Percentiles rank a stretch among this genome's conserved stretches.
phyloP scores from a whole-genome alignment of 805 yeast species.

The Myxozyma udenii region DNA sequence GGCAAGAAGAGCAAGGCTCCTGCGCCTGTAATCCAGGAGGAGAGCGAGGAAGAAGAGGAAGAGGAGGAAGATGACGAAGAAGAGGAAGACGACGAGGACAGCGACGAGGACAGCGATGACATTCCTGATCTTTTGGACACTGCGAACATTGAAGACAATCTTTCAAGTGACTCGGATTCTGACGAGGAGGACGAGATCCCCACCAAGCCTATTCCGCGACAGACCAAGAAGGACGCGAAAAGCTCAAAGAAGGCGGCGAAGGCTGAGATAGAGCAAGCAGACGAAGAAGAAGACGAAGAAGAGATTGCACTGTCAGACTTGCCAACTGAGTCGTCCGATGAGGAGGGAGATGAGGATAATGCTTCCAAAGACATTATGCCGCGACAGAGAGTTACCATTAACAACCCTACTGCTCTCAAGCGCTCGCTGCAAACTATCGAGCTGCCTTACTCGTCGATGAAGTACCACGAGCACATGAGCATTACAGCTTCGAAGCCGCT shows the following conservation, averaged over 20 bases:
- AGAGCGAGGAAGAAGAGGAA: constrained; percentile 42
- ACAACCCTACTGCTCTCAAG: constrained; percentile 71
- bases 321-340: constrained; percentile 46
- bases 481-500: constrained; percentile 59
- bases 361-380: constrained; percentile 96
- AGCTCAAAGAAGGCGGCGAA: constrained; percentile 36
- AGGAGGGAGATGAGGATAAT: constrained; percentile 84
- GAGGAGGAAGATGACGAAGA: constrained; percentile 49
- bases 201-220: constrained; percentile 32
- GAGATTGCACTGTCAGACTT: constrained; percentile 36
- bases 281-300: constrained; percentile 52
- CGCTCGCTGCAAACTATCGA: constrained; percentile 36
- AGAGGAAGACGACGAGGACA: constrained; percentile 40
- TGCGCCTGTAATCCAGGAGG: constrained; percentile 8
- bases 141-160: constrained; percentile 34
- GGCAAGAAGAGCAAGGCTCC: constrained; percentile 5
- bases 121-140: constrained; percentile 29
- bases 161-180: constrained; percentile 34
- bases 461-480: constrained; percentile 82
- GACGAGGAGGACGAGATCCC: constrained; percentile 40
- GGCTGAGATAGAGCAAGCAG: constrained; percentile 47
- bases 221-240: neutral
- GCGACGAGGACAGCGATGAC: constrained; percentile 30
- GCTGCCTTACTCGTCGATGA: constrained; percentile 57
- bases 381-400: constrained; percentile 80